Conservation (phyloP, 1,284 basidiomycete genomes). For the Golubevia sp. region DNA sequence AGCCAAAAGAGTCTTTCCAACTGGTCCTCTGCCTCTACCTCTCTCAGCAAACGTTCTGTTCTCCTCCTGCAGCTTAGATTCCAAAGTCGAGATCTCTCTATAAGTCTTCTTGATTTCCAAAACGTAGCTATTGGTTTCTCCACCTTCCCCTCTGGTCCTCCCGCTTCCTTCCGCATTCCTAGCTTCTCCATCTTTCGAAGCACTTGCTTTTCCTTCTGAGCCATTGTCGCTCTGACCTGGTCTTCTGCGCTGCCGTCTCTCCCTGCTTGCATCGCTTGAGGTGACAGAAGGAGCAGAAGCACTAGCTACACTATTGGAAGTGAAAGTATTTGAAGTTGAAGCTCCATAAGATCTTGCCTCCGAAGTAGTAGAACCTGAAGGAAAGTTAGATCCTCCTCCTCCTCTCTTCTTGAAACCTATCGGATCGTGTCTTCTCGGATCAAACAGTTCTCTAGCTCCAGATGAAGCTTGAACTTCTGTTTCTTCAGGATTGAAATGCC, state of each 20-base stretch:
- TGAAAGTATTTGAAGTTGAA: constrained; percentile 66
- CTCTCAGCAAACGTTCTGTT: constrained; percentile 63
- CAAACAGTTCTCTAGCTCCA: constrained; percentile 68
- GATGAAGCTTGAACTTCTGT: constrained; percentile 14
- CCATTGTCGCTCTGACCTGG: constrained; percentile 3
- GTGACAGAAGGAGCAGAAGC: constrained; percentile 18
- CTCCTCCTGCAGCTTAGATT: constrained; percentile 71
- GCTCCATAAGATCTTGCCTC: constrained; percentile 74
- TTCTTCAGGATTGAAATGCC: constrained; percentile 27
- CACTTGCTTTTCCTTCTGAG: neutral
- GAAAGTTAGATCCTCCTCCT: constrained; percentile 66
- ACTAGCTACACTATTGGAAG: constrained; percentile 11
- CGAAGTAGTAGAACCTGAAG: constrained; percentile 61
- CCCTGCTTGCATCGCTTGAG: constrained; percentile 5
- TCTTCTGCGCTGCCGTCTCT: constrained; percentile 7
- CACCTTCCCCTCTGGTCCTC: neutral
- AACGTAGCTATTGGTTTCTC: constrained; percentile 71
- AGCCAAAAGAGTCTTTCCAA: constrained; percentile 4
- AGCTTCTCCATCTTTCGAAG: constrained; percentile 69
- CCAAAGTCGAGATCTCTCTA: constrained; percentile 73
- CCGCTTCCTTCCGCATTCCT: constrained; percentile 66
- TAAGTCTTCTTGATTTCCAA: constrained; percentile 79
- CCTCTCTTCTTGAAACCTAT: constrained; percentile 69
- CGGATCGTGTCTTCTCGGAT: constrained; percentile 81
- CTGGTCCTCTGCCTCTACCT: constrained; percentile 58